Evolutionary conservation across 495 filamentous ascomycete species (phyloP).

Genomic region (Immersiella caudata): DNA sequence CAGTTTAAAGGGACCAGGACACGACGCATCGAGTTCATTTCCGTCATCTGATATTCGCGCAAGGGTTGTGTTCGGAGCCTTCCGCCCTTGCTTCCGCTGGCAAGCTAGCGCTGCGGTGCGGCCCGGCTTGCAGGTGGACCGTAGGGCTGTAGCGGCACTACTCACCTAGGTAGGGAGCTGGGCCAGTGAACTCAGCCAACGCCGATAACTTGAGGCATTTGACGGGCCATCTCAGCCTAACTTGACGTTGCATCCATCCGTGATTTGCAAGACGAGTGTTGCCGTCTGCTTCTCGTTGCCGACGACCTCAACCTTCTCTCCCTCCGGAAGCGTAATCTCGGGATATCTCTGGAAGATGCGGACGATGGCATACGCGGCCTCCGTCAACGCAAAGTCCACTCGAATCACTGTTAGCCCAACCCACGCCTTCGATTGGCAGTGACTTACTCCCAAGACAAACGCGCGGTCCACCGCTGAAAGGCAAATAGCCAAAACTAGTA

Average conservation of each 20-base stretch:
- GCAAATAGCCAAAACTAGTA: conserved; percentile 9
- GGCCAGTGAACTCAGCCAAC: no score
- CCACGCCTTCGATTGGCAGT: not conserved
- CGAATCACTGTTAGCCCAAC: not conserved
- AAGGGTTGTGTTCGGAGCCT: no score
- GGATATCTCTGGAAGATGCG: conserved; percentile 15
- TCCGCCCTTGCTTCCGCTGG: no score
- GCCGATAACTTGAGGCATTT: no score
- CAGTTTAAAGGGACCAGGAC: no score
- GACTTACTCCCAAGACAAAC: conserved; percentile 14
- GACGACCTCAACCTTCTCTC: conserved; percentile 11
- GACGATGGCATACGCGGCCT: conserved; percentile 15
- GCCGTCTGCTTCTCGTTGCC: conserved; percentile 12
- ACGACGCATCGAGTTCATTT: no score
- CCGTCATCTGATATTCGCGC: no score
- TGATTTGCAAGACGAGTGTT: conserved; percentile 16
- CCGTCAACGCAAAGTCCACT: conserved; percentile 17
- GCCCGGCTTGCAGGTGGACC: no score
- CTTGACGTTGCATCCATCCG: conserved; percentile 13
- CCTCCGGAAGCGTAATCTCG: conserved; percentile 12
- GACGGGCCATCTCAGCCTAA: not conserved
- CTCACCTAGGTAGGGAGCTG: no score
- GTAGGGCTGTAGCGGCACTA: no score
- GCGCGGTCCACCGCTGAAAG: conserved; percentile 11
- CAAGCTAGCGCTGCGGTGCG: no score